Evolutionary conservation across 2,329 filamentous ascomycete genomes (phyloP).

Genomic region (Stenocarpella maydis): DNA sequence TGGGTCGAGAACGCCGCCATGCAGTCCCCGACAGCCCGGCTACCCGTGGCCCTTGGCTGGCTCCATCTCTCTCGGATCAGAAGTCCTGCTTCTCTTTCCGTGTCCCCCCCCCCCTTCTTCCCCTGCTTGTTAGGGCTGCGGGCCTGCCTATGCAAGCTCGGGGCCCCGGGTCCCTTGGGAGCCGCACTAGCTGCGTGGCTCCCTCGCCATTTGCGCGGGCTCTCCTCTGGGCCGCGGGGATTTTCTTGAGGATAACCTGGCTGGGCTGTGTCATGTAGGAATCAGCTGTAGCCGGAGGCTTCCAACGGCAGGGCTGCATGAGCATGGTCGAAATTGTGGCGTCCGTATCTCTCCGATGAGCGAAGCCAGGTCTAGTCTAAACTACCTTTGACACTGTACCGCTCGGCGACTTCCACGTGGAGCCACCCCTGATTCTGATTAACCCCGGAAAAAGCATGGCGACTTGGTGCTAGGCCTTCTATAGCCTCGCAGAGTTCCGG

Average conservation of each 20-base stretch:
- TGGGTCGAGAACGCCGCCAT: not conserved
- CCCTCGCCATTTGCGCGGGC: not conserved
- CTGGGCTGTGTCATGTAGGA: not conserved
- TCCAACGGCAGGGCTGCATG: not conserved
- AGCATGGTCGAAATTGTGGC: not conserved
- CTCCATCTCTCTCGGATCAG: not conserved
- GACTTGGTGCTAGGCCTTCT: too few relatives aligned
- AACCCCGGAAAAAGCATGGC: not conserved
- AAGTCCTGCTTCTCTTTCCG: not conserved
- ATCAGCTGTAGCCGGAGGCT: not conserved
- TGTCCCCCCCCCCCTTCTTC: too few relatives aligned
- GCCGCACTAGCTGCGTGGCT: slow-evolving; percentile 15
- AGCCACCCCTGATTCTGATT: not conserved
- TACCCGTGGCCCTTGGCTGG: slow-evolving; percentile 19
- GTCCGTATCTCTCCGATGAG: not conserved
- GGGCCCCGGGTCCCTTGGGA: slow-evolving; percentile 4
- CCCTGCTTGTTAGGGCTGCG: slow-evolving; percentile 1
- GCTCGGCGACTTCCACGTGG: not conserved
- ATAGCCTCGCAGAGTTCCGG: too few relatives aligned
- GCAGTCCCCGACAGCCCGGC: slow-evolving; percentile 25
- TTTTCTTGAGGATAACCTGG: not conserved
- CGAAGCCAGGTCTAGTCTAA: not conserved
- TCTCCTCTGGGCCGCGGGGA: not conserved
- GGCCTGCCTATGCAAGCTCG: slow-evolving; percentile 11
- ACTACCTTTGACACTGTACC: not conserved